Percentiles rank a stretch among this genome's conserved stretches.
These are phyloP conservation scores for Alternaria infectoria DNA, from an alignment of 2,329 filamentous ascomycete species.

Conservation along the genomic window DNA sequence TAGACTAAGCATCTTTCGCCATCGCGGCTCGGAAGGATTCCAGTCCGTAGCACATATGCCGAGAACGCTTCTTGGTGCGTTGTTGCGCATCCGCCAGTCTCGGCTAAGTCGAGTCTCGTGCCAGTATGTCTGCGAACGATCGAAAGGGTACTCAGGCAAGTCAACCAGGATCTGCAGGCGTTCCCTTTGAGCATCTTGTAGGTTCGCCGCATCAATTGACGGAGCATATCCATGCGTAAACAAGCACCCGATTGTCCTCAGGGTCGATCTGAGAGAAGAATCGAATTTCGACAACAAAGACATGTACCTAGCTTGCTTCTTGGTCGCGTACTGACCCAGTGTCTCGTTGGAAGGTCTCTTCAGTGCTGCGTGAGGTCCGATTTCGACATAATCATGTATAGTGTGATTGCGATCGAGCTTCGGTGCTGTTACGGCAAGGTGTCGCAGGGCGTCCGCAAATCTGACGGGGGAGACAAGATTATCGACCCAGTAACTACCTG, in stretches of 20 bases:
- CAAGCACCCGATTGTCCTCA: background rate
- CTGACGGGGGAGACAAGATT: slow-evolving; percentile 47
- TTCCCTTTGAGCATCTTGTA: background rate
- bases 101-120: slow-evolving; percentile 15
- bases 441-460: slow-evolving; percentile 28
- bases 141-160: slow-evolving; percentile 25
- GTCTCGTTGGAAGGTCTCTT: slow-evolving; percentile 25
- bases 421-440: background rate
- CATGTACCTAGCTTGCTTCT: background rate
- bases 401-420: background rate
- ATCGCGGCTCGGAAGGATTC: slow-evolving; percentile 38
- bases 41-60: slow-evolving; percentile 24
- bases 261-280: background rate
- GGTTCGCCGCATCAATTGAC: background rate
- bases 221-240: background rate
- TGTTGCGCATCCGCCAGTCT: slow-evolving; percentile 3
- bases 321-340: background rate
- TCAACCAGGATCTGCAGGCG: background rate
- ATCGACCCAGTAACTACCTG: slow-evolving; percentile 37
- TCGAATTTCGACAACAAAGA: background rate
- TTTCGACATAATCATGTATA: slow-evolving; percentile 22
- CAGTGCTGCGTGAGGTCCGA: slow-evolving; percentile 44
- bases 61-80: slow-evolving; percentile 12
- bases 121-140: slow-evolving; percentile 34
- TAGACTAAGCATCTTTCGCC: slow-evolving; percentile 54